Evolutionary conservation across 2,329 filamentous ascomycete genomes (phyloP), one percentile per base, ranked within the genome.

Genomic region (Xylariaceae sp.): DNA sequence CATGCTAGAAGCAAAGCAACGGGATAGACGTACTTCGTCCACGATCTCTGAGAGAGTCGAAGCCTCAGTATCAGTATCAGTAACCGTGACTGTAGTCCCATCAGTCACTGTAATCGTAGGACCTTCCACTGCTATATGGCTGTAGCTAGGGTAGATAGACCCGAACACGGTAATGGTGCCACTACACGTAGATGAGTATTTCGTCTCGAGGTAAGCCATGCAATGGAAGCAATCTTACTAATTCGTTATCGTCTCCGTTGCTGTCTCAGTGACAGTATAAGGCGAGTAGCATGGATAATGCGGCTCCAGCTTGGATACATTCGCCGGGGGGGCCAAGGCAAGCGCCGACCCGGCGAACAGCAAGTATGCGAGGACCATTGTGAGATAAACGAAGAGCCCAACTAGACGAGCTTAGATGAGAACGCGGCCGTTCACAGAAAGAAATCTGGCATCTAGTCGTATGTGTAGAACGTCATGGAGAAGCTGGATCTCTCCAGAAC

Each of bases 331-430:
- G 51, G 64, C 64, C 13, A 69, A 45, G 30, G 62, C 64, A 35
- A 69, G 50, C 58, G 62, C 65, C 56, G 61, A 62, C 48, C 68
- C 59, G 55, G 60, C 66, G 57, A 45, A 65, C 10, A 71, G 49
- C 34, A 56, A 59, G 34, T 53, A 61, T 49, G 55, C 42, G 35
- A 57, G 57, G 52, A 70, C 64, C 70, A 72, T 72, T 50, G 47
- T 61, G 61, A 61, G 56, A 45, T 45, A 60, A 55, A 23, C 55
- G 45, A 17, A 49, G 18, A n/a, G 48, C 35, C 53, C 30, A 10
- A n/a, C 23, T 13, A 15, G 55, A 52, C 9, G 42, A 44, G 34
- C 34, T 42, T 55, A 44, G 34, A 48, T 18, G 37, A 11, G 44
- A 55, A 39, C 23, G 39, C 49, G 10, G 15, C 15, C 37, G 17